Evolutionary conservation across 2,329 filamentous ascomycete species (phyloP).

Genomic region (Cladophialophora exuberans): DNA sequence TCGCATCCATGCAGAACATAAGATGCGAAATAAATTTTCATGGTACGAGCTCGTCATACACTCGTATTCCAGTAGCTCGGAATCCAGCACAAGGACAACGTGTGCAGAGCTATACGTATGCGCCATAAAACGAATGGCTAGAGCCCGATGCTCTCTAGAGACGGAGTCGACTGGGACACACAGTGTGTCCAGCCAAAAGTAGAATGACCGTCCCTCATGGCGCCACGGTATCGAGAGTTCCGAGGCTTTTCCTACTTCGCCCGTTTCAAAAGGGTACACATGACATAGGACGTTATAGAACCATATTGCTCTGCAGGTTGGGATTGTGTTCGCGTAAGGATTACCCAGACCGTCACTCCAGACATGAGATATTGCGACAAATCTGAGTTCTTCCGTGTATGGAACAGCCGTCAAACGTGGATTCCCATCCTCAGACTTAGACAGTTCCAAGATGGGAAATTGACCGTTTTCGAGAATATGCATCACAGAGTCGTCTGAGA

Average conservation of each 20-base stretch:
- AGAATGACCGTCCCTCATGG: neutral
- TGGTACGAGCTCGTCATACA: neutral
- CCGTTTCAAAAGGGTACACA: neutral
- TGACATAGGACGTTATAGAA: neutral
- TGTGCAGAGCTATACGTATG: neutral
- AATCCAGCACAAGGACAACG: neutral
- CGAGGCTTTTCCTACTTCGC: neutral
- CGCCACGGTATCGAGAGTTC: neutral
- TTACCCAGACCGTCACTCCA: slow-evolving; percentile 1
- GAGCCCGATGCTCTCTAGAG: neutral
- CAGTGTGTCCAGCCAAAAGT: neutral
- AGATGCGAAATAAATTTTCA: neutral
- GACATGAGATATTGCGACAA: slow-evolving; percentile 6
- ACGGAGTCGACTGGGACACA: neutral
- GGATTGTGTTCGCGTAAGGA: neutral
- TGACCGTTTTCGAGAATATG: neutral
- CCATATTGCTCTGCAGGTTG: neutral
- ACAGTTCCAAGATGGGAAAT: neutral
- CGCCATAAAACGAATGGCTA: neutral
- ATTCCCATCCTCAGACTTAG: neutral
- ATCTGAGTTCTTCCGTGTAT: neutral
- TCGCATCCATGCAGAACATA: neutral
- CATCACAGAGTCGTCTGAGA: neutral
- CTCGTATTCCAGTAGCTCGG: neutral
- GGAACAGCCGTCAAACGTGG: neutral